Conservation (phyloP, 139 green algal genomes). For the Chlamydomonas urium region DNA sequence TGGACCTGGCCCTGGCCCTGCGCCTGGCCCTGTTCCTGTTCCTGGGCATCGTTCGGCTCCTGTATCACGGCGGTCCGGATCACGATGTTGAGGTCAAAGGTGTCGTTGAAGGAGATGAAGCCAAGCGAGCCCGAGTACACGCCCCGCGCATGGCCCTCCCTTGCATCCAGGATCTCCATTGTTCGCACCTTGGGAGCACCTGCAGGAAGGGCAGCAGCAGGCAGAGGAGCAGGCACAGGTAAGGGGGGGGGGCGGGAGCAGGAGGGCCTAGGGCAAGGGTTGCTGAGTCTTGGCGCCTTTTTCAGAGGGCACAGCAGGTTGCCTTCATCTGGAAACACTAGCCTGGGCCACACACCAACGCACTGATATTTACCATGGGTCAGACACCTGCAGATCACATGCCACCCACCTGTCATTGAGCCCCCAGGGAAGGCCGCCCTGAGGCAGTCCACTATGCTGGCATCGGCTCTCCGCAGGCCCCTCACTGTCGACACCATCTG, state of each 20-base stretch:
- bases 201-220: no score
- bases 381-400: no score
- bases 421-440: slow-evolving; percentile 87
- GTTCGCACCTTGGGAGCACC: slow-evolving; percentile 81
- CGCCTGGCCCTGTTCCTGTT: neutral
- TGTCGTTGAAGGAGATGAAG: slow-evolving; percentile 81
- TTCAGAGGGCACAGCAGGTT: no score
- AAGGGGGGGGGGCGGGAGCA: no score
- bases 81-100: slow-evolving; percentile 98
- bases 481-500: slow-evolving; percentile 90
- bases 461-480: slow-evolving; percentile 44
- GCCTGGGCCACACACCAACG: no score
- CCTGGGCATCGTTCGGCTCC: no score
- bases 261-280: no score
- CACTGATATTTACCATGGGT: no score
- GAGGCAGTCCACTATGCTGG: slow-evolving; percentile 60
- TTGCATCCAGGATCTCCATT: slow-evolving; percentile 83
- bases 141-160: slow-evolving; percentile 78
- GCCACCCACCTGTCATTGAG: slow-evolving; percentile 96
- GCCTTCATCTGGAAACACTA: no score
- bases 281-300: no score
- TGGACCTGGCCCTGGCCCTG: neutral
- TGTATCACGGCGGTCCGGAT: slow-evolving; percentile 87
- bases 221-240: no score
- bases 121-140: slow-evolving; percentile 91